Evolutionary conservation across 768 basidiomycete species (phyloP), one percentile per base, ranked within the genome.

Genomic region (Auricularia cornea): DNA sequence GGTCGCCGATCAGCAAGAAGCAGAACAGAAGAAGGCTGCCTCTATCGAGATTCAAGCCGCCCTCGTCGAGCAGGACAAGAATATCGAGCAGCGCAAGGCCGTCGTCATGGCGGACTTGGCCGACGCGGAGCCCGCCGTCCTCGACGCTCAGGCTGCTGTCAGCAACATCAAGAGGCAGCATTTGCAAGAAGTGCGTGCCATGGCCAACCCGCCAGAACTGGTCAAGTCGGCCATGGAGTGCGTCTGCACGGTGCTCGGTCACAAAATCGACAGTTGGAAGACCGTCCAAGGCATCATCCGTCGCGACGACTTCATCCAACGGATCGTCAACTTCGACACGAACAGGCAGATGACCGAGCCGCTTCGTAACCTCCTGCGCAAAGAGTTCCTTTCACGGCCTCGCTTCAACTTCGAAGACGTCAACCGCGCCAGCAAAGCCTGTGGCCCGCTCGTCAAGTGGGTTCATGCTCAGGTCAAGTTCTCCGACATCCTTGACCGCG

Each of bases 151-250:
- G 71, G 77, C 92, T 3, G 97, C 97, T n/a, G 97, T 99, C 70
- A 92, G 89, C 68, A 96, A 89, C 72, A 98, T 99, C 80, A 97
- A 92, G 76, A 86, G 87, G 68, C 91, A 94, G 70, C 95, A 98
- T 70, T 77, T 99, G 48, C 91, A 95, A 71, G 97, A 99, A 84
- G 97, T 98, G 48, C 85, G 97, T 69, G 84, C 92, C 11, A 98
- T 99, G 95, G 92, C 94, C 52, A 98, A 98, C 71, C 97, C 97
- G 56, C 97, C 97, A 0, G 97, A 98, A 73, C 90, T 92, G 3
- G 95, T 98, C 68, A 98, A 98, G 74, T 76, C 96, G 54, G 93
- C 97, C 18, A 98, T 98, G 94, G 97, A 98, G 71, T 97, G 95
- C 1, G 96, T 97, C 44, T 98, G 97, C 74, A 94, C 92, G 16